A percentile compares a stretch with the other conserved stretches of the same genome.
Evolutionary conservation across 2,329 filamentous ascomycete species (phyloP).

Genomic region (Sarocladium brachiariae): DNA sequence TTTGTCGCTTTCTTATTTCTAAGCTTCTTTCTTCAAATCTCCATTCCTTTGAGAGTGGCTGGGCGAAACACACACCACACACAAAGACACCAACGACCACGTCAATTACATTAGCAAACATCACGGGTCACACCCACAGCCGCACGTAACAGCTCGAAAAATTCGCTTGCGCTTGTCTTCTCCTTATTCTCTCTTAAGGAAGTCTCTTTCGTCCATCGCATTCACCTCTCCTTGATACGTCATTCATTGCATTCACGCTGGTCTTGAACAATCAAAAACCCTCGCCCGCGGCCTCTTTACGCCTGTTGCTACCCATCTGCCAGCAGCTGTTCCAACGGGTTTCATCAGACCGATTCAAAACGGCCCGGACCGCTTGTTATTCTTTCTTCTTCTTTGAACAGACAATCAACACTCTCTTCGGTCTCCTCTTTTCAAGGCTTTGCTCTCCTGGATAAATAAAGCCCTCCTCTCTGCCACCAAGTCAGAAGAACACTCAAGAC

Average conservation of each 20-base stretch:
- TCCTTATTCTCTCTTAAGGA: neutral
- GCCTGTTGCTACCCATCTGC: neutral
- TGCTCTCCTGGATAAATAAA: slow-evolving; percentile 5
- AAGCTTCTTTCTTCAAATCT: slow-evolving; percentile 3
- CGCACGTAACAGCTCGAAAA: neutral
- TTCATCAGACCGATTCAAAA: slow-evolving; percentile 4
- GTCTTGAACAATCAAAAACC: neutral
- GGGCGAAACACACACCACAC: neutral
- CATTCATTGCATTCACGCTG: neutral
- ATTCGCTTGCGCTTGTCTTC: neutral
- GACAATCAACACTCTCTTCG: neutral
- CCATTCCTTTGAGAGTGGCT: slow-evolving; percentile 9
- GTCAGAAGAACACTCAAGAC: no score
- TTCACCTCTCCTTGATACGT: neutral
- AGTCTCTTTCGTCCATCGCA: neutral
- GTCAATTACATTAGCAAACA: neutral
- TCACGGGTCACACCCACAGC: neutral
- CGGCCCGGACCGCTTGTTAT: slow-evolving; percentile 1
- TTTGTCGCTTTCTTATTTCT: slow-evolving; percentile 9
- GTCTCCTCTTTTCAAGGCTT: neutral
- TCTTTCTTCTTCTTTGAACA: neutral
- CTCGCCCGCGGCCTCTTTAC: neutral
- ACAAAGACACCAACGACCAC: no score
- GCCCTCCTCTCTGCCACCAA: slow-evolving; percentile 5
- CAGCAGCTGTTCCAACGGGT: neutral